Evolutionary conservation across 2,329 filamentous ascomycete species (phyloP).

Genomic region (Lachnellula hyalina): DNA sequence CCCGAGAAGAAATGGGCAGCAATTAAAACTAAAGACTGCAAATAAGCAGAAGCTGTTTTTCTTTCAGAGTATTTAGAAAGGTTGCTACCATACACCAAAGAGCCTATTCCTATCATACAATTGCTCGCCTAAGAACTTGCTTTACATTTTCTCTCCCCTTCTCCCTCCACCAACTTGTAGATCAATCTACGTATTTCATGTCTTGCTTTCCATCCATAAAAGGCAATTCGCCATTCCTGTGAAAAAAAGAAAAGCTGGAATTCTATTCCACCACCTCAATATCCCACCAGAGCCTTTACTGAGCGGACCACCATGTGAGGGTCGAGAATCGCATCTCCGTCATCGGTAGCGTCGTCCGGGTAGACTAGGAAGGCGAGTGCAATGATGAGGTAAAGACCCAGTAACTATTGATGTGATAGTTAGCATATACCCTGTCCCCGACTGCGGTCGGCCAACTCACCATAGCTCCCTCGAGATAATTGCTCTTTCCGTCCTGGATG

Average conservation of each 20-base stretch:
- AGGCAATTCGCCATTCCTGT: neutral
- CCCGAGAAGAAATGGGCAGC: no score
- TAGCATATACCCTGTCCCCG: neutral
- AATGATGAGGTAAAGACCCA: constrained; percentile 49
- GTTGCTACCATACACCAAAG: no score
- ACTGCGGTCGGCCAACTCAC: constrained; percentile 7
- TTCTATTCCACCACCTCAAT: neutral
- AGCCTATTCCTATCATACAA: neutral
- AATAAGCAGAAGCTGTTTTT: no score
- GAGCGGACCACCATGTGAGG: constrained; percentile 1
- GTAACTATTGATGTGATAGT: constrained; percentile 44
- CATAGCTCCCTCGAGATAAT: constrained; percentile 79
- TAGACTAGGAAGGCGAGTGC: constrained; percentile 57
- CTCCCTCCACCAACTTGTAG: neutral
- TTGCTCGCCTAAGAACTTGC: neutral
- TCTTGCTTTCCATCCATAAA: neutral
- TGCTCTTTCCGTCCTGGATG: constrained; percentile 76
- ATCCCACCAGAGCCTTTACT: neutral
- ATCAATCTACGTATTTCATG: neutral
- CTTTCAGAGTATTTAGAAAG: no score
- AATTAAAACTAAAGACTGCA: no score
- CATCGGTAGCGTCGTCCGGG: constrained; percentile 41
- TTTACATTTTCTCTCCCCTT: neutral
- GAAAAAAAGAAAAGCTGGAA: neutral
- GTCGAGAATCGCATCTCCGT: neutral